Conservation (phyloP, 2,329 filamentous ascomycete species). For the Raffaelea albimanens region DNA sequence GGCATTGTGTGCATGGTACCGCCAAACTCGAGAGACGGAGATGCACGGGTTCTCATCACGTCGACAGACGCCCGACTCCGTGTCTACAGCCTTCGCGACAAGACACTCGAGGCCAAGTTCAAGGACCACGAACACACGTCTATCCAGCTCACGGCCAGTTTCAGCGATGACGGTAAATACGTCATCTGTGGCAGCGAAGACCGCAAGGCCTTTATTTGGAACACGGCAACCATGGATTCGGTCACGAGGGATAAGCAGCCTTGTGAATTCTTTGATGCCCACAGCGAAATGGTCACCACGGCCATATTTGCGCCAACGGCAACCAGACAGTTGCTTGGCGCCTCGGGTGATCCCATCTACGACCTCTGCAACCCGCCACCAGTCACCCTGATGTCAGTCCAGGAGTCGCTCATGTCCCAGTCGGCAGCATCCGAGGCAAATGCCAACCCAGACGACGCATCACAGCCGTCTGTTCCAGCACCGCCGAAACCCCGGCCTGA, state of each 20-base stretch:
- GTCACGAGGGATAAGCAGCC: slow-evolving; percentile 72
- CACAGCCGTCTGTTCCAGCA: slow-evolving; percentile 8
- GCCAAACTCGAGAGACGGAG: slow-evolving; percentile 27
- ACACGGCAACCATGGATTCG: slow-evolving; percentile 46
- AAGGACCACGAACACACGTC: slow-evolving; percentile 83
- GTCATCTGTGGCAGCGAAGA: slow-evolving; percentile 93
- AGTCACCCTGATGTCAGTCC: slow-evolving; percentile 66
- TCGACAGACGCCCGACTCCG: slow-evolving; percentile 92
- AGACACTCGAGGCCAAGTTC: slow-evolving; percentile 78
- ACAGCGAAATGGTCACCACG: slow-evolving; percentile 80
- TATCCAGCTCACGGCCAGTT: slow-evolving; percentile 81
- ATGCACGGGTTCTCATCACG: slow-evolving; percentile 78
- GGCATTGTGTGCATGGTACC: slow-evolving; percentile 58
- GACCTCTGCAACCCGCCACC: slow-evolving; percentile 94
- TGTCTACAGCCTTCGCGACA: slow-evolving; percentile 80
- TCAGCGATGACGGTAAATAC: slow-evolving; percentile 78
- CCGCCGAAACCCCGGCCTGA: slow-evolving; percentile 35
- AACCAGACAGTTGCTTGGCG: slow-evolving; percentile 67
- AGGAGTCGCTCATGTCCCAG: slow-evolving; percentile 42
- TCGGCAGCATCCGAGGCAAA: slow-evolving; percentile 12
- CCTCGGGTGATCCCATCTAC: slow-evolving; percentile 86
- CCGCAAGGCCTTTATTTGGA: slow-evolving; percentile 84
- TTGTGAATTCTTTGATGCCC: slow-evolving; percentile 83
- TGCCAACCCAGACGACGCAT: slow-evolving; percentile 2
- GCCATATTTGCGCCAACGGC: slow-evolving; percentile 74